Base-by-base conservation (phyloP, 495 filamentous ascomycete species). In the Lophiostoma macrostomum region DNA sequence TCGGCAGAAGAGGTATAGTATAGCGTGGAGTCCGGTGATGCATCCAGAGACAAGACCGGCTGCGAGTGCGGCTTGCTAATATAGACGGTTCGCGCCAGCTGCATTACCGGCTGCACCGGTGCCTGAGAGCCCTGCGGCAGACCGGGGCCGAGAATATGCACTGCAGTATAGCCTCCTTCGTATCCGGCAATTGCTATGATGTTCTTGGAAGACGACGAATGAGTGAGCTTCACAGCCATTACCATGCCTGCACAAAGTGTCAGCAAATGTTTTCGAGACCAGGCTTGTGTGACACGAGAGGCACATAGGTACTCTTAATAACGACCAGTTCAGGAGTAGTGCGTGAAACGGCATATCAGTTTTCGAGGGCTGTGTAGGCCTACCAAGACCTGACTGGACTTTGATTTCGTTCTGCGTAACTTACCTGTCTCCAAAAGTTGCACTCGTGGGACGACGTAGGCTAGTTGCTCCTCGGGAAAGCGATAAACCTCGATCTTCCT, bases 1-100 rank as follows among this genome's bases (percentile, higher is more conserved):
- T 98, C 93, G 12, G 93, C 93, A 19, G 86, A 83, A 1, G 88
- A 95, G 14, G 90, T 93, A 45, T 91, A 71, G 64, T 88, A 91
- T 57, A 74, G 85, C 6, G 78, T 76, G 11, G 61, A 64, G 2
- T 60, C 57, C 0, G 86, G 81, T 4, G 77, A 71, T 7, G 86
- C 60, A 61, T 84, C 81, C 5, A 96, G 76, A 0, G 90, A 95
- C 7, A 98, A 77, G 24, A 95, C 78, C 11, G 93, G 93, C 63
- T 98, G 90, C 2, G 80, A 76, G 62, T 97, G 93, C 22, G 81
- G 68, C 46, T 84, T 77, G 14, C 77, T 70, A 3, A 70, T 73
- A 63, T 96, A 96, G 23, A 82, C 59, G 20, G 71, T 79, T 20
- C 78, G 73, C 82, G 56, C 50, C 10, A 49, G 20, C 5, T 27